phyloP scores from a whole-genome alignment of 169 alveolate genomes.

The Eimeria acervulina region DNA sequence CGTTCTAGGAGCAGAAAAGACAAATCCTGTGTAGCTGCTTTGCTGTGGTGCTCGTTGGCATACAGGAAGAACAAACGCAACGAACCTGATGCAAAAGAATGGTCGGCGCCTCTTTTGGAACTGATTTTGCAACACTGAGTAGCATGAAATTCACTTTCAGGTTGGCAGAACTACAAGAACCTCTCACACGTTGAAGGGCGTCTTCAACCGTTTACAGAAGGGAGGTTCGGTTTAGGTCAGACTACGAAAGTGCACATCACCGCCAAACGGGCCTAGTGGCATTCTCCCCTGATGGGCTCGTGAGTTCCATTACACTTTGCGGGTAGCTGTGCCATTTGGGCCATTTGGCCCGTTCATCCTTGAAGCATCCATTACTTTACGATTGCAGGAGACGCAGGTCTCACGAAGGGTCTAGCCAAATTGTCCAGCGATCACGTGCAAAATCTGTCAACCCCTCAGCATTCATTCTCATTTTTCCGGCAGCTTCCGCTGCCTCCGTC shows the following conservation, averaged over 20 bases:
- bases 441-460: constrained; percentile 1
- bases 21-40: background rate
- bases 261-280: background rate
- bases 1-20: background rate
- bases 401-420: background rate
- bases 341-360: background rate
- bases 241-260: background rate
- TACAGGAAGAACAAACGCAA: background rate
- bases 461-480: background rate
- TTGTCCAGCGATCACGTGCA: background rate
- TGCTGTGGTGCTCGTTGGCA: background rate
- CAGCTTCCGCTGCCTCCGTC: constrained; percentile 33
- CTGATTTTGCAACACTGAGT: background rate
- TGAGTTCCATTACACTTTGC: background rate
- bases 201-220: background rate
- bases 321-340: background rate
- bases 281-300: background rate
- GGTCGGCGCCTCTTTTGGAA: background rate
- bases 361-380: background rate
- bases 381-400: background rate
- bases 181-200: background rate
- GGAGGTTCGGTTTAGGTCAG: background rate
- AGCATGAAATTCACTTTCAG: background rate
- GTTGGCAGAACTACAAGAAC: background rate
- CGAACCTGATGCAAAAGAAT: background rate